phyloP scores from a whole-genome alignment of 192 early-diverging fungal genomes.

The Phycomyces nitens region DNA sequence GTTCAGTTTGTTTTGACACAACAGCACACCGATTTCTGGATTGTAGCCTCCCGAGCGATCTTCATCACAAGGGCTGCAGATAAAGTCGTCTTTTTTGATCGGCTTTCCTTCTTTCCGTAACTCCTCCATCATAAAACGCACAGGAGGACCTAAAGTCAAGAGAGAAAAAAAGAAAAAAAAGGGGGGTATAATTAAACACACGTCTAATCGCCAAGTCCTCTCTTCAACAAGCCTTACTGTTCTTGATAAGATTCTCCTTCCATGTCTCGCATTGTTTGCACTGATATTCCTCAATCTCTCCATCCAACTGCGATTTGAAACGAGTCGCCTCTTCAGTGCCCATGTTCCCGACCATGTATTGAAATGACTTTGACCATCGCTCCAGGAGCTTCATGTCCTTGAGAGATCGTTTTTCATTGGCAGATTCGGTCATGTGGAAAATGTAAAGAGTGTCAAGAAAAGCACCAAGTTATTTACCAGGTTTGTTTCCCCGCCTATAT shows the following conservation, averaged over 20 bases:
- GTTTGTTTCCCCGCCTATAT: too few relatives aligned
- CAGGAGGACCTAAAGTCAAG: constrained; percentile 61
- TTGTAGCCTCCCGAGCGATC: constrained; percentile 86
- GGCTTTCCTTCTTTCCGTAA: constrained; percentile 66
- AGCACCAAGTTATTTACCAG: too few relatives aligned
- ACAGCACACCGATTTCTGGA: constrained; percentile 71
- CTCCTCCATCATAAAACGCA: constrained; percentile 83
- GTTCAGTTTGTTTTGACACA: constrained; percentile 83
- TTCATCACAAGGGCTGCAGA: constrained; percentile 79
- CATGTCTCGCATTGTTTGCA: constrained; percentile 69
- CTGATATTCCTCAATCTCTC: constrained; percentile 48
- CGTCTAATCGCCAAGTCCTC: too few relatives aligned
- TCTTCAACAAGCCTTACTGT: constrained; percentile 44
- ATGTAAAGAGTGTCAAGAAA: too few relatives aligned
- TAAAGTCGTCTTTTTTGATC: constrained; percentile 57
- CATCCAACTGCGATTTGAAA: constrained; percentile 32
- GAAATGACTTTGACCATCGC: constrained; percentile 56
- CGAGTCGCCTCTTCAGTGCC: constrained; percentile 48
- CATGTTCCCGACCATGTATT: constrained; percentile 59
- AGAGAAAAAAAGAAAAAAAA: background rate
- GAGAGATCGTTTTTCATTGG: background rate
- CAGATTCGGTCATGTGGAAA: too few relatives aligned
- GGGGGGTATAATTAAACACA: too few relatives aligned
- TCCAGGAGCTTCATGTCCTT: constrained; percentile 61
- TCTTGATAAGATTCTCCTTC: constrained; percentile 73